Percentiles rank a stretch among this genome's conserved stretches.
Conservation (phyloP, 345 rosid species). For the Brassica juncea region DNA sequence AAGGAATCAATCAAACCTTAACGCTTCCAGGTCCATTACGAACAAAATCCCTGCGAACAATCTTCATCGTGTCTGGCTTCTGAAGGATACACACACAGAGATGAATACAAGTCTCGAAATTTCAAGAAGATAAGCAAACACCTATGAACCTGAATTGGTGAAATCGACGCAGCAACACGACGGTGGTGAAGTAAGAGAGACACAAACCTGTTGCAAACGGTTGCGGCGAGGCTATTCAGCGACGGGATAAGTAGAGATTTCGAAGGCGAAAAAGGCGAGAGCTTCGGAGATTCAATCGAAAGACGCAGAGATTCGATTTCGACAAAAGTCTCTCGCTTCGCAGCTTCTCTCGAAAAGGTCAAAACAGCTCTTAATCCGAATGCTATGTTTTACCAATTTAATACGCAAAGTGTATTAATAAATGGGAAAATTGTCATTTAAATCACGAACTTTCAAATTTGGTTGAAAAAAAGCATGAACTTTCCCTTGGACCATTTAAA, state of each 20-base stretch:
- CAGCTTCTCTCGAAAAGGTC: not conserved
- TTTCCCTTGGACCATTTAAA: no score
- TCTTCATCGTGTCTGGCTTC: constrained; percentile 50
- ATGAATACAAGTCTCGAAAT: not conserved
- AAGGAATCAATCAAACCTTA: constrained; percentile 52
- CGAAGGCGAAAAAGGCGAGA: not conserved
- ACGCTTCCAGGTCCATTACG: constrained; percentile 79
- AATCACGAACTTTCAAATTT: no score
- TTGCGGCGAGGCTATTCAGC: not conserved
- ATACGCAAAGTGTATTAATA: no score
- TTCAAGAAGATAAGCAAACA: no score
- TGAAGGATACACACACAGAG: constrained; percentile 3
- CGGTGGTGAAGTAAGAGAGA: not conserved
- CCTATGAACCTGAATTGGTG: not conserved
- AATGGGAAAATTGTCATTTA: no score
- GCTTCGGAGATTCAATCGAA: not conserved
- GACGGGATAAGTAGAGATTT: not conserved
- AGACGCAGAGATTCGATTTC: constrained; percentile 6
- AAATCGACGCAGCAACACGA: not conserved
- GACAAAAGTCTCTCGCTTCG: not conserved
- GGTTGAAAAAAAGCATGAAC: no score
- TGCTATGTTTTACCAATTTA: not conserved
- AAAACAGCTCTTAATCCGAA: not conserved
- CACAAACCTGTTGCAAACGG: constrained; percentile 12
- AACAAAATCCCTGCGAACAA: constrained; percentile 52